Evolutionary conservation across 2,329 filamentous ascomycete species (phyloP), one percentile per base, ranked within the genome.

Genomic region (Nemania diffusa): DNA sequence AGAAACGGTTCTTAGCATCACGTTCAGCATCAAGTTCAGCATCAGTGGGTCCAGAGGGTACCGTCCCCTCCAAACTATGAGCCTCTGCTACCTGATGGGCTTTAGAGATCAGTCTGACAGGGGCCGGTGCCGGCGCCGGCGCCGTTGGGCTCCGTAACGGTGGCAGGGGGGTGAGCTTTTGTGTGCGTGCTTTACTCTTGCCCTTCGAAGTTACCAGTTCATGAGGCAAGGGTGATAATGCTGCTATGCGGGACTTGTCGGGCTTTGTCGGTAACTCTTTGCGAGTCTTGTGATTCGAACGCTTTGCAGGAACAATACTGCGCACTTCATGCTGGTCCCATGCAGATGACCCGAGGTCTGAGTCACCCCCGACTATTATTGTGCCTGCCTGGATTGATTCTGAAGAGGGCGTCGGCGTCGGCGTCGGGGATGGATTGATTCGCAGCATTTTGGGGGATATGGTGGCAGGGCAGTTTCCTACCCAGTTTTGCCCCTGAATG

Each of bases 1-100:
- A 81, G 48, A 83, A 84, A 2, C 81, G 75, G 71, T 88, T 84
- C 73, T 82, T 81, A 22, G 73, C 74, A 9, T 76, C 69, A 42
- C 78, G 77, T 27, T 73, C 65, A 24, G 73, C 74, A 7, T 76
- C 69, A 42, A 78, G 76, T 27, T 73, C 65, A n/a, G 61, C 64
- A 15, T 67, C 70, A 13, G 9, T 57, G 11, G 50, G 62, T 52
- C 15, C 52, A 29, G 61, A 46, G 17, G 57, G 15, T 7, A 57
- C 32, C 6, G 48, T 24, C 7, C 40, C 59, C 34, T 40, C 50
- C n/a, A 20, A 6, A 15, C 51, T 27, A 17, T 60, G 58, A 24
- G 22, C 34, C 6, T 61, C 50, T 63, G 51, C 42, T 8, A 20
- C 26, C 40, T 37, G 37, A n/a, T 53, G 56, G 17, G 44, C 32